These are phyloP conservation scores for Vitis rotundifolia DNA, from an alignment of 164 flowering plant species.

Conservation along the genomic window DNA sequence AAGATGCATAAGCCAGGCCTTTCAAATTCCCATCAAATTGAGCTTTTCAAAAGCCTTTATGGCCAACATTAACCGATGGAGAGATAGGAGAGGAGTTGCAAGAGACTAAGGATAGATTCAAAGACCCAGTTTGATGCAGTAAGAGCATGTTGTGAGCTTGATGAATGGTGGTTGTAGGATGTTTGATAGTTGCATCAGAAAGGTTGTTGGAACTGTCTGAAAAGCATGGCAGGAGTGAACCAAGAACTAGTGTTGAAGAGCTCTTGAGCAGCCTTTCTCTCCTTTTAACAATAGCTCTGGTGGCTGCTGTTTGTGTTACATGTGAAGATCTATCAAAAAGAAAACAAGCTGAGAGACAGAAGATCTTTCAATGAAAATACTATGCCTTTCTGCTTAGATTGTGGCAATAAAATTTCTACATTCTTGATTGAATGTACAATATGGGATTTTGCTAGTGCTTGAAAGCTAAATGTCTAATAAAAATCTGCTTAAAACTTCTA, in stretches of 20 bases:
- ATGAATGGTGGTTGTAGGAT: constrained; percentile 21
- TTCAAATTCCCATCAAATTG: constrained; percentile 77
- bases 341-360: too few species aligned
- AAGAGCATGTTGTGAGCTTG: constrained; percentile 33
- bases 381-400: too few species aligned
- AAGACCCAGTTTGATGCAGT: constrained; percentile 30
- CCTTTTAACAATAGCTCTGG: not conserved
- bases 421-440: too few species aligned
- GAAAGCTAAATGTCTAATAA: too few species aligned
- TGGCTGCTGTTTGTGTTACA: too few species aligned
- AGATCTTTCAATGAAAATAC: too few species aligned
- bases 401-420: too few species aligned
- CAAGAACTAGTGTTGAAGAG: constrained; percentile 85
- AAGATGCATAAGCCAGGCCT: constrained; percentile 32
- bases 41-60: constrained; percentile 53
- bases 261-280: constrained; percentile 75
- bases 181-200: constrained; percentile 14
- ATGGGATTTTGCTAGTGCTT: too few species aligned
- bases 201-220: constrained; percentile 38
- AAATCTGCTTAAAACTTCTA: too few species aligned
- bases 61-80: constrained; percentile 18
- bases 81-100: constrained; percentile 46
- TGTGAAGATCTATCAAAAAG: too few species aligned
- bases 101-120: constrained; percentile 29
- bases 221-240: constrained; percentile 65